These are phyloP conservation scores for Aegilops tauschii DNA, from an alignment of 176 grass and related monocot genomes.

Conservation along the genomic window DNA sequence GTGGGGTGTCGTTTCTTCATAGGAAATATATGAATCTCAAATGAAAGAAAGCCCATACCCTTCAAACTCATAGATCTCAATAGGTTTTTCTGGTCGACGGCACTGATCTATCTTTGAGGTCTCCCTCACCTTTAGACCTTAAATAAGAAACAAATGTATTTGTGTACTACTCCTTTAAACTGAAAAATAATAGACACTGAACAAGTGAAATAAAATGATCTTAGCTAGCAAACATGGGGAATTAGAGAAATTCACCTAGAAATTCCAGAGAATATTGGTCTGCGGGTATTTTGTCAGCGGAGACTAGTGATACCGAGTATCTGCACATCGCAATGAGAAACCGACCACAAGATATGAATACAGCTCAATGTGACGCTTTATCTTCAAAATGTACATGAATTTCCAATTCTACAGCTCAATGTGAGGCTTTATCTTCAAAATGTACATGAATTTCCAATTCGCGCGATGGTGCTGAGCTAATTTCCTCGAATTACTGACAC, in stretches of 20 bases:
- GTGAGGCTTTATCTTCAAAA: neutral
- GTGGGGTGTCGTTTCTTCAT: neutral
- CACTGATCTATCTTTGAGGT: constrained; percentile 67
- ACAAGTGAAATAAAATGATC: neutral
- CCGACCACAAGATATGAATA: neutral
- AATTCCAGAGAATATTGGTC: constrained; percentile 68
- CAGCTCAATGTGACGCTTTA: neutral
- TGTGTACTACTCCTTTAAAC: neutral
- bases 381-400: neutral
- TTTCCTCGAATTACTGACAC: neutral
- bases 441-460: neutral
- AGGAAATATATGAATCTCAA: neutral
- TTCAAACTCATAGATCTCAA: constrained; percentile 97
- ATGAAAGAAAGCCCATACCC: constrained; percentile 36
- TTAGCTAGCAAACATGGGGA: neutral
- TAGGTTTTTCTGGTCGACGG: constrained; percentile 66
- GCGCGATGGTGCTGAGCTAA: neutral
- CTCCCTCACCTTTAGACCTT: constrained; percentile 81
- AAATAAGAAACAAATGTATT: neutral
- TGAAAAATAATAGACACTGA: neutral
- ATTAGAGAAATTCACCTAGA: constrained; percentile 47
- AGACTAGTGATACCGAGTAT: constrained; percentile 74
- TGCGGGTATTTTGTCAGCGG: constrained; percentile 50
- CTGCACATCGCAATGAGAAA: constrained; percentile 27
- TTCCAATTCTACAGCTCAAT: neutral